Evolutionary conservation across 2,329 filamentous ascomycete genomes (phyloP), one percentile per base, ranked within the genome.

Genomic region (Cercospora nicotianae): DNA sequence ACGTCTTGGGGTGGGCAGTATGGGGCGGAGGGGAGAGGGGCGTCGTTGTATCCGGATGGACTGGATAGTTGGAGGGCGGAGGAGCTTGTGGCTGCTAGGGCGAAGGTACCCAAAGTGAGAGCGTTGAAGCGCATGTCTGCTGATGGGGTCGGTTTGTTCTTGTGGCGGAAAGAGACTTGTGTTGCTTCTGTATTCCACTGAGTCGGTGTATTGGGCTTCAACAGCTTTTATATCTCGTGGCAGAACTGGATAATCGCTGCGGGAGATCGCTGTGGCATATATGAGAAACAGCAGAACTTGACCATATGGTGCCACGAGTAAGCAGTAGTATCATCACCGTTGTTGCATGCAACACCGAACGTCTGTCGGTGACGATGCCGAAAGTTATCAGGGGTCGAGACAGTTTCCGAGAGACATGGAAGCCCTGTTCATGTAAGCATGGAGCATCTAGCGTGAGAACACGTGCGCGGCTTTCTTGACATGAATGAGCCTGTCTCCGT

Each of bases 1-100:
- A 61, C 59, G 18, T 12, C 31, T 26, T 42, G 59, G 18, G 31
- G 20, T 26, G 59, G 59, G 23, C 59, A 61, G 33, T 61, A 61
- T 6, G 59, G 33, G 1, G 53, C 23, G 2, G 53, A 1, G 6
- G 53, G 53, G 3, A 57, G 53, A 31, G 53, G 10, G 4, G 23
- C 9, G 53, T 57, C 28, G 53, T n/a, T 23, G 20, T 48, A 48
- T 48, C 20, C 45, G 9, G 45, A 9, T 0, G 45, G 6, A 13
- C 45, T 23, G 45, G n/a, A 18, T 23, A 57, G 53, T 57, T 28
- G 53, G 53, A 57, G 26, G 8, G 45, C 45, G 23, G 45, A 48
- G 45, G 18, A 8, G 45, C 45, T 3, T 3, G 20, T 23, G 3
- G 18, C 18, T 23, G 10, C 18, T 5, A 48, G 10, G 5, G 45